Evolutionary conservation across 2,329 filamentous ascomycete species (phyloP).

Genomic region (Cadophora gregata): DNA sequence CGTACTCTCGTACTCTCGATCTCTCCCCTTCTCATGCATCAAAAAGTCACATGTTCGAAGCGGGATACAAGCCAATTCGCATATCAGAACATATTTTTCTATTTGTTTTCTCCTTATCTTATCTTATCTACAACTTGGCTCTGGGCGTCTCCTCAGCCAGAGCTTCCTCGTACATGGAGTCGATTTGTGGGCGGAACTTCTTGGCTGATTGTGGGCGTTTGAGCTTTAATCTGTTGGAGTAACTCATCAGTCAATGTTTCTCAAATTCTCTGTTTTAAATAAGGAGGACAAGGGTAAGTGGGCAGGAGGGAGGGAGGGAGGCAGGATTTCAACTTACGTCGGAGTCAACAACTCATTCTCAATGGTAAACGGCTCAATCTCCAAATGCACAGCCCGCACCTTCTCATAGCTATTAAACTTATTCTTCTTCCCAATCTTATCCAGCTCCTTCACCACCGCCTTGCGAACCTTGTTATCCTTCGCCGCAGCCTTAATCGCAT

Average conservation of each 20-base stretch:
- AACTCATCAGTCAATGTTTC: background rate
- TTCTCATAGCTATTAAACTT: slow-evolving; percentile 94
- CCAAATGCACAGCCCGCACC: slow-evolving; percentile 75
- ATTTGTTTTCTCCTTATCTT: background rate
- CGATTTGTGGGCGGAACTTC: slow-evolving; percentile 44
- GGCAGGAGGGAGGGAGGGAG: background rate
- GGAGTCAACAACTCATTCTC: slow-evolving; percentile 91
- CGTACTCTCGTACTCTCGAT: too few species aligned
- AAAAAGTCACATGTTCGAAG: too few species aligned
- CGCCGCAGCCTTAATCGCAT: slow-evolving; percentile 70
- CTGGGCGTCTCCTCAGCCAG: slow-evolving; percentile 46
- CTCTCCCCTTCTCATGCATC: too few species aligned
- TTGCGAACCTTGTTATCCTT: slow-evolving; percentile 73
- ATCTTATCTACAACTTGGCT: slow-evolving; percentile 53
- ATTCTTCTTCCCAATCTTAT: slow-evolving; percentile 77
- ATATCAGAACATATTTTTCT: background rate
- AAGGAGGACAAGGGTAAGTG: slow-evolving; percentile 25
- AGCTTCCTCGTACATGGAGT: slow-evolving; percentile 44
- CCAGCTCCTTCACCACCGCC: slow-evolving; percentile 79
- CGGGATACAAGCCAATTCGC: too few species aligned
- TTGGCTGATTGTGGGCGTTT: slow-evolving; percentile 73
- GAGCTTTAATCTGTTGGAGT: slow-evolving; percentile 64
- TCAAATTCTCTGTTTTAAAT: too few species aligned
- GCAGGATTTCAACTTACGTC: slow-evolving; percentile 65
- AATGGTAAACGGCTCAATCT: slow-evolving; percentile 88